A percentile compares a stretch with the other conserved stretches of the same genome.
Conservation (phyloP, 83 land plant species). For the Picea abies region DNA sequence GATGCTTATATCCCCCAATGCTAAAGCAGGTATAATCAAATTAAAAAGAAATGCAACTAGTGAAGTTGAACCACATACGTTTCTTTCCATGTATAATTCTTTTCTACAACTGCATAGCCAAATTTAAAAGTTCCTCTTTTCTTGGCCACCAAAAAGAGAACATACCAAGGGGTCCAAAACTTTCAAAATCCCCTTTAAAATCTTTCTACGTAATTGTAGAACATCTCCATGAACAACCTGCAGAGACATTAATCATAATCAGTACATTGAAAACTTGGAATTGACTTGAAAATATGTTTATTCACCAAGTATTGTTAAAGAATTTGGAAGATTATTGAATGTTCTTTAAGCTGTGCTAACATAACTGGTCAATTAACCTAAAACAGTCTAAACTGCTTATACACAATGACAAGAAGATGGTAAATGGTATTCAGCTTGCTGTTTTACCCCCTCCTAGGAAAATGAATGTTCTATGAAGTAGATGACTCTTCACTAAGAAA, state of each 20-base stretch:
- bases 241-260: constrained; percentile 8
- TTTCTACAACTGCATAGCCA: neutral
- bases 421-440: neutral
- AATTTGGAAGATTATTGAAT: neutral
- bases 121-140: neutral
- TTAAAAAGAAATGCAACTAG: neutral
- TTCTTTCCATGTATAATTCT: neutral
- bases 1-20: neutral
- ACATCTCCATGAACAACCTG: constrained; percentile 50
- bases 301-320: neutral
- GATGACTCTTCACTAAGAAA: neutral
- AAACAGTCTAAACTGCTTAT: neutral
- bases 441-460: neutral
- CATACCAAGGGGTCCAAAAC: constrained; percentile 41
- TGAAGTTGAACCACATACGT: neutral
- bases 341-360: neutral
- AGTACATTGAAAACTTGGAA: neutral
- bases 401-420: neutral
- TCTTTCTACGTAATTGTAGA: constrained; percentile 46
- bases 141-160: neutral
- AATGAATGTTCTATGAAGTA: too few species aligned
- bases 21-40: constrained; percentile 2
- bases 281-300: neutral
- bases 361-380: neutral
- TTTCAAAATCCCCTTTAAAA: constrained; percentile 40